Base-by-base conservation (phyloP, 805 yeast species). In the Yarrowia keelungensis region DNA sequence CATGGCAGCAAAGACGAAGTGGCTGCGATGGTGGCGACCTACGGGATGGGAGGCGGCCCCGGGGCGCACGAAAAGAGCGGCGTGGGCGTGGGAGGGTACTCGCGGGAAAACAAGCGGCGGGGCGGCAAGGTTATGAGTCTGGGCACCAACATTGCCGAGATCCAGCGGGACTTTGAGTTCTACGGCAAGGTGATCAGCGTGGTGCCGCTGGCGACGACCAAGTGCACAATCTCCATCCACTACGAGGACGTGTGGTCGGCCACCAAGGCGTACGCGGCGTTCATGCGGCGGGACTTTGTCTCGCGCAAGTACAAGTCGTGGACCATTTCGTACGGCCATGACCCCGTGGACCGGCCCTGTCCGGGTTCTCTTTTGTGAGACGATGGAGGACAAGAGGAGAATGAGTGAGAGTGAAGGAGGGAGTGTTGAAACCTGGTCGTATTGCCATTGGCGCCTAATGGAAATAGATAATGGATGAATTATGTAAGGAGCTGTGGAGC, bases 341-440 rank as follows among this genome's bases (percentile, higher is more conserved):
- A 62, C 22, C 67, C 67, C n/a, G 56, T 49, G 2, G 56, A 62
- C 22, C 67, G 67, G 46, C 67, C 67, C 14, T 62, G 67, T 39
- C 67, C 67, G 26, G 54, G 56, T 12, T 49, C 67, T n/a, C 46
- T 62, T 5, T 22, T 39, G 50, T 62, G 19, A 43, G 22, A 19
- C 42, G 53, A 47, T 19, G 10, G 4, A 26, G 32, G 32, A 26
- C 32, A 26, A 26, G 32, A 26, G 32, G 32, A 26, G 32, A 19
- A 19, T 19, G 19, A 19, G 19, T 19, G 19, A 19, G 19, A 19
- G 19, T 19, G 19, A 19, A 19, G 19, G 19, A 19, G 19, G 19
- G 7, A 26, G 32, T 26, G 32, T 26, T 26, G 32, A 26, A 26
- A 26, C 7, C 32, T 26, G 32, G 32, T 26, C 32, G 32, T 26